Conservation (phyloP, 1,139 yeast genomes). For the Casaregolazyma suthepensis region DNA sequence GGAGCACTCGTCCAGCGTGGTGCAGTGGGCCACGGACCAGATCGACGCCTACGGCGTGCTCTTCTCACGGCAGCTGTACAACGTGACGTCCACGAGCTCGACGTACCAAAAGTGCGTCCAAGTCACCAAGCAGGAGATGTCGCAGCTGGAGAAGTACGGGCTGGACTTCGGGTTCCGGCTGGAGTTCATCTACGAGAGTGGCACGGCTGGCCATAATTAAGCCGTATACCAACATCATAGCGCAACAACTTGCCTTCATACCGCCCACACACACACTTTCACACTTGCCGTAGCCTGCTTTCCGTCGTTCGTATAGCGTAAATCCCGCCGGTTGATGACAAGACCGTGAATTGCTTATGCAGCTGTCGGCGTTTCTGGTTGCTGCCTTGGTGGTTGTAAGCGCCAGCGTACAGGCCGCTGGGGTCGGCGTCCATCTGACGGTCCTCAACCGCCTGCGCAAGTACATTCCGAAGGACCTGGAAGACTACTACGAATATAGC, state of each 20-base stretch:
- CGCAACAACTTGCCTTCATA: too few relatives aligned
- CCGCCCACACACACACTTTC: too few relatives aligned
- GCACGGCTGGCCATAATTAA: slow-evolving; percentile 5
- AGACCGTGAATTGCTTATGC: neutral
- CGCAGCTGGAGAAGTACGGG: slow-evolving; percentile 58
- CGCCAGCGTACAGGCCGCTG: slow-evolving; percentile 4
- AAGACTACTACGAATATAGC: slow-evolving; percentile 18
- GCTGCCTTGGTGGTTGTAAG: neutral
- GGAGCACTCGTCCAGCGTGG: slow-evolving; percentile 38
- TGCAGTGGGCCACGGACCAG: slow-evolving; percentile 68
- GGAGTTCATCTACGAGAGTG: slow-evolving; percentile 17
- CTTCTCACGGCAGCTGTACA: slow-evolving; percentile 63
- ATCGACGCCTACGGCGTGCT: slow-evolving; percentile 54
- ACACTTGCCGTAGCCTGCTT: neutral
- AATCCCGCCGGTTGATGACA: neutral
- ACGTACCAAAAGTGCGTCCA: slow-evolving; percentile 47
- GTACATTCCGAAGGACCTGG: slow-evolving; percentile 30
- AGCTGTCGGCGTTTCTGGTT: neutral
- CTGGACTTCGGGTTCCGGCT: slow-evolving; percentile 57
- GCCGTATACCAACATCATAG: neutral
- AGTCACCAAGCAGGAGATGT: slow-evolving; percentile 54
- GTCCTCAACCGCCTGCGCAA: slow-evolving; percentile 35
- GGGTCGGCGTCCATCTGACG: slow-evolving; percentile 37
- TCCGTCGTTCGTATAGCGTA: neutral
- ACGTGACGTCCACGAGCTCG: slow-evolving; percentile 48